Evolutionary conservation across 164 flowering plant species (phyloP).

Genomic region (Vitis rotundifolia): DNA sequence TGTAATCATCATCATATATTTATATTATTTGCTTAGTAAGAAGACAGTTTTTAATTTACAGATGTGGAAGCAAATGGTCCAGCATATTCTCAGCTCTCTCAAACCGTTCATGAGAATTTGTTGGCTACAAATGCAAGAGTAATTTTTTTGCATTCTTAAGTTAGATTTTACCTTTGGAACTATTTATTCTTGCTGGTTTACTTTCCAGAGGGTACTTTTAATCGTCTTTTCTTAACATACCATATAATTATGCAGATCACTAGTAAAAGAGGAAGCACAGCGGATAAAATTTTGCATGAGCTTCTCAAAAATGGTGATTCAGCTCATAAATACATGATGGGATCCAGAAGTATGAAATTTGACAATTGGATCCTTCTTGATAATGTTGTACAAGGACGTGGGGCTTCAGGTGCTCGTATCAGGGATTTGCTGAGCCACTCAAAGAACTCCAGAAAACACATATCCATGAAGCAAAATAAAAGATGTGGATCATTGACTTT

Average conservation of each 20-base stretch:
- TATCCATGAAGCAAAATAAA: constrained; percentile 72
- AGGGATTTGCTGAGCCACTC: constrained; percentile 42
- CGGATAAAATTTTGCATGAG: constrained; percentile 53
- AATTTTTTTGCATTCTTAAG: not conserved
- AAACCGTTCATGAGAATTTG: constrained; percentile 63
- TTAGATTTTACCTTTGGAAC: not conserved
- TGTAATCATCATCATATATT: not conserved
- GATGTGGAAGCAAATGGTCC: constrained; percentile 48
- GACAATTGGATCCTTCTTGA: constrained; percentile 79
- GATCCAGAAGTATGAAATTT: constrained; percentile 59
- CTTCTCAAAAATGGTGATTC: constrained; percentile 75
- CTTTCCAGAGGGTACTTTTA: not conserved
- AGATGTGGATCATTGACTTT: constrained; percentile 55
- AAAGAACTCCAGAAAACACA: constrained; percentile 70
- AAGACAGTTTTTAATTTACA: constrained; percentile 19
- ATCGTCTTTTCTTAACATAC: constrained; percentile 6
- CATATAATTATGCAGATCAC: constrained; percentile 38
- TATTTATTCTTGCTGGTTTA: not conserved
- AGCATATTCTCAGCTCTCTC: constrained; percentile 48
- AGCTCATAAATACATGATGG: constrained; percentile 73
- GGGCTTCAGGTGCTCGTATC: constrained; percentile 27
- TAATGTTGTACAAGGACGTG: constrained; percentile 48
- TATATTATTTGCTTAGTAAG: not conserved
- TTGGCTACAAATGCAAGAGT: constrained; percentile 37
- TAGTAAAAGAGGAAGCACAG: constrained; percentile 29